Evolutionary conservation across 2,329 filamentous ascomycete species (phyloP).

Genomic region (Beauveria pseudobassiana): DNA sequence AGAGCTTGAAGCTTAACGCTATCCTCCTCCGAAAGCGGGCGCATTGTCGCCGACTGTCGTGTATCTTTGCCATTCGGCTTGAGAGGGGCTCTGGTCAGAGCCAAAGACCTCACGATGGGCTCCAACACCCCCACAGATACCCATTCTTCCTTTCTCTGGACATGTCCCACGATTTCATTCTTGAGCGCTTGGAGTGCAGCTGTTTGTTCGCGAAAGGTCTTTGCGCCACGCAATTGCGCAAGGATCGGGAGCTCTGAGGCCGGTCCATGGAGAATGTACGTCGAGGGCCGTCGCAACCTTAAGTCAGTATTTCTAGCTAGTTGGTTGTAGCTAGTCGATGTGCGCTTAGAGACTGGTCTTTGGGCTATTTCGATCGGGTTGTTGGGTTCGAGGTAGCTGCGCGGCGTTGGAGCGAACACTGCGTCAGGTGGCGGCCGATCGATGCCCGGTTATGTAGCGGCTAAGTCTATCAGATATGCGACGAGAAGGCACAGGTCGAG

Average conservation of each 20-base stretch:
- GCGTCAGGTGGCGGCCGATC: background rate
- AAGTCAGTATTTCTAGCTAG: background rate
- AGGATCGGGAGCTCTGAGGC: slow-evolving; percentile 46
- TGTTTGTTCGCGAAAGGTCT: slow-evolving; percentile 43
- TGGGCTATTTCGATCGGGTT: background rate
- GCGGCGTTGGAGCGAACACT: background rate
- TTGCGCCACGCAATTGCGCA: slow-evolving; percentile 48
- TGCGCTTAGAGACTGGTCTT: background rate
- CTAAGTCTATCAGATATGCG: background rate
- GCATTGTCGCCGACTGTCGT: slow-evolving; percentile 25
- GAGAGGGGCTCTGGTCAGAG: slow-evolving; percentile 23
- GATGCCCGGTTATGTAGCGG: background rate
- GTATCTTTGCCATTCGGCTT: slow-evolving; percentile 34
- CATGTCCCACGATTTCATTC: slow-evolving; percentile 83
- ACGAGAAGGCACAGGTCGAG: background rate
- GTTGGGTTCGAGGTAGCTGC: background rate
- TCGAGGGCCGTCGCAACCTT: background rate
- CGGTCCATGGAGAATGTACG: slow-evolving; percentile 41
- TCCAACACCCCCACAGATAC: slow-evolving; percentile 62
- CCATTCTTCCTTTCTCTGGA: slow-evolving; percentile 76
- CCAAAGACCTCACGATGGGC: slow-evolving; percentile 43
- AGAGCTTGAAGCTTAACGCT: slow-evolving; percentile 68
- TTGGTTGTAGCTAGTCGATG: background rate
- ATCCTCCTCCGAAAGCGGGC: slow-evolving; percentile 52
- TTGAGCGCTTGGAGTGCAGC: slow-evolving; percentile 66